Evolutionary conservation across 1,284 basidiomycete genomes (phyloP).

Genomic region (Ustilago hordei): DNA sequence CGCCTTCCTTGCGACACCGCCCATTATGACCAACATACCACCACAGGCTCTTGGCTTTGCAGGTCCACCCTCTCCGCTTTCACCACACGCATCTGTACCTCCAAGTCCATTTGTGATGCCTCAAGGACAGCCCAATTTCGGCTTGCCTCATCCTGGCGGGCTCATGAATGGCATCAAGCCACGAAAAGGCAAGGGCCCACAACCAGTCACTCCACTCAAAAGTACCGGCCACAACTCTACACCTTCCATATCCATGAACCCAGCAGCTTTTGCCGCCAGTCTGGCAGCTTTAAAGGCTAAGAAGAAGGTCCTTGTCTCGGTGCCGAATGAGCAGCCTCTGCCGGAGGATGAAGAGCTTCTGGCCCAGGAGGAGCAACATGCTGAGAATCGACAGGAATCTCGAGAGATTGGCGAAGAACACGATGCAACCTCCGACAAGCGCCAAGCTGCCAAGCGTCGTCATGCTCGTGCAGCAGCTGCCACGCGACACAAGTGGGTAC

Average conservation of each 20-base stretch:
- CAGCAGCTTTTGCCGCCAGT: slow-evolving; percentile 54
- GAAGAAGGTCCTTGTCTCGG: slow-evolving; percentile 42
- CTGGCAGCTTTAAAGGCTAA: slow-evolving; percentile 43
- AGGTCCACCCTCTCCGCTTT: slow-evolving; percentile 41
- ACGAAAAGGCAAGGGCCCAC: slow-evolving; percentile 33
- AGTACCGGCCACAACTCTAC: slow-evolving; percentile 63
- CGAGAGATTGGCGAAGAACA: slow-evolving; percentile 3
- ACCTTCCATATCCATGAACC: slow-evolving; percentile 59
- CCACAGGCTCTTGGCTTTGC: slow-evolving; percentile 13
- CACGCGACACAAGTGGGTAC: slow-evolving; percentile 34
- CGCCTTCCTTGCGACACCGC: slow-evolving; percentile 36
- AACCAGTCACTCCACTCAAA: slow-evolving; percentile 57
- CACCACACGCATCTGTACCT: slow-evolving; percentile 20
- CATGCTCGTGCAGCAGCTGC: slow-evolving; percentile 25
- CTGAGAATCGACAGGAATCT: not conserved
- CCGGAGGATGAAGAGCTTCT: slow-evolving; percentile 32
- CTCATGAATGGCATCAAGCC: slow-evolving; percentile 18
- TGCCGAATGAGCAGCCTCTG: slow-evolving; percentile 40
- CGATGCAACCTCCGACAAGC: not conserved
- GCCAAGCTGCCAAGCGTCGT: slow-evolving; percentile 9
- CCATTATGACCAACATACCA: slow-evolving; percentile 23
- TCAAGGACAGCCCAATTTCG: slow-evolving; percentile 11
- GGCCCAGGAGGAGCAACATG: slow-evolving; percentile 9
- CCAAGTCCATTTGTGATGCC: slow-evolving; percentile 27
- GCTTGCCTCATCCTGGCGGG: slow-evolving; percentile 8